These are phyloP conservation scores for Dendrocalamus latiflorus DNA, from an alignment of 202 grass and related monocot species.

Conservation along the genomic window DNA sequence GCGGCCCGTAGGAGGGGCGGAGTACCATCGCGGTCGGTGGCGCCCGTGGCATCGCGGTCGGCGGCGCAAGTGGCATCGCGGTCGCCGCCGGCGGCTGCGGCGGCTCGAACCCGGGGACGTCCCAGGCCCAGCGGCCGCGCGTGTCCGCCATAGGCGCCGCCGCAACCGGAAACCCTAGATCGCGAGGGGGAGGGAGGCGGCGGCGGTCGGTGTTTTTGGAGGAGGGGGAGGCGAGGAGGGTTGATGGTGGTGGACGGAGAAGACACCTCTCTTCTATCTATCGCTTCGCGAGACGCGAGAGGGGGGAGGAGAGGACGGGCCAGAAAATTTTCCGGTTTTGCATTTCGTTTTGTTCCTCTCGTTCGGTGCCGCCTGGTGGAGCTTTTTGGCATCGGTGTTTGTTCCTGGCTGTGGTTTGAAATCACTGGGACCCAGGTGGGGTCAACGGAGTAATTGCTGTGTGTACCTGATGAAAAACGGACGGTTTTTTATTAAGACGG, in stretches of 20 bases:
- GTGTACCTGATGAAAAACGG: not conserved
- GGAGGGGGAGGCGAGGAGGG: not conserved
- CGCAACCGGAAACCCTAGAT: conserved; percentile 69
- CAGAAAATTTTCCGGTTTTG: conserved; percentile 54
- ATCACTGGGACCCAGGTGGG: not conserved
- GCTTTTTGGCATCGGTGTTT: conserved; percentile 32
- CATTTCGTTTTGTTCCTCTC: conserved; percentile 34
- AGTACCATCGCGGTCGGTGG: conserved; percentile 35
- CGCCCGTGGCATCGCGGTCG: conserved; percentile 33
- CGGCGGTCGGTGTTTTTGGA: no score
- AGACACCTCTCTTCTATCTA: conserved; percentile 41
- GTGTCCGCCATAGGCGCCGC: conserved; percentile 65
- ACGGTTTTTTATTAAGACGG: not conserved
- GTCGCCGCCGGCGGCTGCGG: conserved; percentile 23
- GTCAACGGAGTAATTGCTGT: conserved; percentile 10
- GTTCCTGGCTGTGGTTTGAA: conserved; percentile 49
- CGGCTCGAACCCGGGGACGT: conserved; percentile 82
- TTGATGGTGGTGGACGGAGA: not conserved
- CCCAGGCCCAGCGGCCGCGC: conserved; percentile 79
- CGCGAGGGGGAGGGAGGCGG: not conserved
- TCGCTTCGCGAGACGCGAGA: conserved; percentile 43
- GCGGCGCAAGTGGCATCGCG: not conserved
- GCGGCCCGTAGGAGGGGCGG: not conserved
- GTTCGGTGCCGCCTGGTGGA: not conserved
- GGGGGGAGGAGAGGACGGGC: conserved; percentile 47